These are phyloP conservation scores for Trichoderma asperelloides DNA, from an alignment of 495 filamentous ascomycete species.

Conservation along the genomic window DNA sequence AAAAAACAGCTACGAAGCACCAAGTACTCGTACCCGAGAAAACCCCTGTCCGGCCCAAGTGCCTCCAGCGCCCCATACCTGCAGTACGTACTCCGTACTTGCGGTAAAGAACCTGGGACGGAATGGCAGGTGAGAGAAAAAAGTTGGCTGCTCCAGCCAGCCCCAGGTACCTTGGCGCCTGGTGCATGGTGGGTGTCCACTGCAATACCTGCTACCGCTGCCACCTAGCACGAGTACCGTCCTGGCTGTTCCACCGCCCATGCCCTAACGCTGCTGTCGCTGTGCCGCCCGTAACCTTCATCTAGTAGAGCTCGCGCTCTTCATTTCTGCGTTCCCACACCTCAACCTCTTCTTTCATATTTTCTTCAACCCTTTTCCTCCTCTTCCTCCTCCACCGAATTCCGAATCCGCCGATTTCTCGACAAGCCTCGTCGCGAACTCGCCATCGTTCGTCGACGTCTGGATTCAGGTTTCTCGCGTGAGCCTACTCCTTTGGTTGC, in stretches of 20 bases:
- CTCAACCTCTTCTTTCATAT: conserved; percentile 7
- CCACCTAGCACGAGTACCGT: neutral
- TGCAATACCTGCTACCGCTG: neutral
- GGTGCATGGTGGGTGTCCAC: neutral
- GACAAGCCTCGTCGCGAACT: conserved; percentile 11
- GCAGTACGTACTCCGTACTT: neutral
- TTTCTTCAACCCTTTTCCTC: conserved; percentile 7
- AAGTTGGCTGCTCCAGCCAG: neutral
- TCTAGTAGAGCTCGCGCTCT: neutral
- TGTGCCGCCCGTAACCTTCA: conserved; percentile 8
- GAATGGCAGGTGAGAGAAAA: conserved; percentile 2
- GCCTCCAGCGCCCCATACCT: neutral
- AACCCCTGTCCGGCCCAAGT: neutral
- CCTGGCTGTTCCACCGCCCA: neutral
- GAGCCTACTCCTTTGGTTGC: conserved; percentile 5
- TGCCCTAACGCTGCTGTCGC: neutral
- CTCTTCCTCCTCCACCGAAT: conserved; percentile 7
- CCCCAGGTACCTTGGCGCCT: neutral
- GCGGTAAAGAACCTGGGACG: conserved; percentile 3
- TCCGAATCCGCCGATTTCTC: conserved; percentile 11
- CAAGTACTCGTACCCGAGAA: neutral
- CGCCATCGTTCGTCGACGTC: conserved; percentile 8
- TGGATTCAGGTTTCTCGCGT: conserved; percentile 11
- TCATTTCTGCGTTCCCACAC: conserved; percentile 2
- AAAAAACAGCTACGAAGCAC: neutral